Evolutionary conservation across 2,329 filamentous ascomycete species (phyloP).

Genomic region (Diaporthe citri): DNA sequence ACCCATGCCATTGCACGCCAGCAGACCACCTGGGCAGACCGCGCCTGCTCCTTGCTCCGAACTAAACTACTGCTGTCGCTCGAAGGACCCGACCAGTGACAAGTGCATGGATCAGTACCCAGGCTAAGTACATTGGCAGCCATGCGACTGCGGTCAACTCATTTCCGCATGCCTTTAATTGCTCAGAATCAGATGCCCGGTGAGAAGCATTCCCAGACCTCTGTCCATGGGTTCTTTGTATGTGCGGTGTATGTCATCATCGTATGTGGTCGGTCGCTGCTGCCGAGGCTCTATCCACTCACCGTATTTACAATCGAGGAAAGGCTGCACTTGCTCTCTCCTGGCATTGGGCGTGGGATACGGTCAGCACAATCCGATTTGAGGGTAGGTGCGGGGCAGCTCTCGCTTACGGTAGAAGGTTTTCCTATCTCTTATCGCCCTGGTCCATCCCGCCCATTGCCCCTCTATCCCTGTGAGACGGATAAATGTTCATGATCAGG

Average conservation of each 20-base stretch:
- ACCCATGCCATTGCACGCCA: background rate
- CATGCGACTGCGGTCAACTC: background rate
- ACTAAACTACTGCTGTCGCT: background rate
- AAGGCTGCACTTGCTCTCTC: background rate
- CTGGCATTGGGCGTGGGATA: background rate
- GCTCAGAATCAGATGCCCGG: background rate
- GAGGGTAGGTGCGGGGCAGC: slow-evolving; percentile 21
- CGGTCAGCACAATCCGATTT: background rate
- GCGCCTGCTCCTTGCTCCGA: background rate
- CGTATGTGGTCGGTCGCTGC: background rate
- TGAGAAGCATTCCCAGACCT: background rate
- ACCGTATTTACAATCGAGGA: background rate
- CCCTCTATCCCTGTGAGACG: slow-evolving; percentile 1
- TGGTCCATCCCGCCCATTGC: background rate
- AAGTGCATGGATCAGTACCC: background rate
- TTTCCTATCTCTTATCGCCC: slow-evolving; percentile 12
- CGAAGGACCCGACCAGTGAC: background rate
- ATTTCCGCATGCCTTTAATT: background rate
- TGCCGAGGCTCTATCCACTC: background rate
- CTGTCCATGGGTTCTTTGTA: background rate
- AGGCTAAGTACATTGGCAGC: background rate
- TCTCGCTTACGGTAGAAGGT: background rate
- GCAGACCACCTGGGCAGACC: background rate
- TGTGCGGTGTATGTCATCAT: background rate
- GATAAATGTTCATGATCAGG: background rate